These are phyloP conservation scores for Dentipellis sp. DNA, from an alignment of 768 basidiomycete genomes.

Conservation along the genomic window DNA sequence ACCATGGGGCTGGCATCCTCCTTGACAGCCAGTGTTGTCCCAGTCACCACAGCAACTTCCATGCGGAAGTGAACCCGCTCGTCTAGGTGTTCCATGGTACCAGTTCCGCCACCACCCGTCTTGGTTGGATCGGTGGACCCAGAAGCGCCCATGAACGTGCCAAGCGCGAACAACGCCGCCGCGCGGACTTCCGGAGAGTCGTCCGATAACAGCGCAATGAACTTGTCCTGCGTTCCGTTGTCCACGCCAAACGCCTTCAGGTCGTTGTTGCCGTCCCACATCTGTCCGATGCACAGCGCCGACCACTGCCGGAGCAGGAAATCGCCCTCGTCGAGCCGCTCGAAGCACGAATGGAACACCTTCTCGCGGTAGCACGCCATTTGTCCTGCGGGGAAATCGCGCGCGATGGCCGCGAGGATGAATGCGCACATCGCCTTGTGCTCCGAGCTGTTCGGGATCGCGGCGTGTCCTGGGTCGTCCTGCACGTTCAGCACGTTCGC, in stretches of 20 bases:
- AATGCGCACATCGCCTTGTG: constrained; percentile 99
- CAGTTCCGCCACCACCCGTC: constrained; percentile 78
- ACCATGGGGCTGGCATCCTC: constrained; percentile 97
- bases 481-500: constrained; percentile 62
- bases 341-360: constrained; percentile 84
- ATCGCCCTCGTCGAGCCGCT: constrained; percentile 79
- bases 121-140: constrained; percentile 60
- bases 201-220: constrained; percentile 72
- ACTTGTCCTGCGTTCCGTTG: constrained; percentile 69
- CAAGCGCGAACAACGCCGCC: constrained; percentile 84
- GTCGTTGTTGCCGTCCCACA: constrained; percentile 92
- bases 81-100: constrained; percentile 66
- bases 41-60: constrained; percentile 89
- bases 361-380: constrained; percentile 70
- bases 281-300: constrained; percentile 84
- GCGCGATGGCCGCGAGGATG: constrained; percentile 81
- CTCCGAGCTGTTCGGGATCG: constrained; percentile 89
- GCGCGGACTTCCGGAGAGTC: constrained; percentile 90
- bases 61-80: constrained; percentile 77
- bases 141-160: constrained; percentile 87
- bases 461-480: constrained; percentile 43
- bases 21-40: constrained; percentile 78
- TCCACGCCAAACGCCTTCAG: constrained; percentile 80
- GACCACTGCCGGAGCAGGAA: constrained; percentile 94
- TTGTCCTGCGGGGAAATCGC: constrained; percentile 87